Evolutionary conservation across 495 filamentous ascomycete genomes (phyloP), one percentile per base, ranked within the genome.

Genomic region (Neurospora sp.): DNA sequence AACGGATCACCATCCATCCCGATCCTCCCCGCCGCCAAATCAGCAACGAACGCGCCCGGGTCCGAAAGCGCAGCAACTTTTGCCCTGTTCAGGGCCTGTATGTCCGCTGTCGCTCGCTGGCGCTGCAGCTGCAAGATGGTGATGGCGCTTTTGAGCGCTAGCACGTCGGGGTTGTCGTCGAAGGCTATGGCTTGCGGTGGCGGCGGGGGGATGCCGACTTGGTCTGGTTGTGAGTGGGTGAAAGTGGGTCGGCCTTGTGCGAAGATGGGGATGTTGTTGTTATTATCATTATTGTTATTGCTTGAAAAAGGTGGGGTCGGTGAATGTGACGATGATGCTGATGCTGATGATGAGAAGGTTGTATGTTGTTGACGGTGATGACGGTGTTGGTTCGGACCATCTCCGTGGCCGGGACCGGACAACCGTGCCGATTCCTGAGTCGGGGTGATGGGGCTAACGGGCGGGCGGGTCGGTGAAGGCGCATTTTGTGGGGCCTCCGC

Each of bases 51-150:
- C 3, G 81, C 86, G 69, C 87, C 87, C 5, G 94, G 94, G 71
- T 95, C 86, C 23, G 83, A 85, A 0, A 91, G 82, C 4, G 93
- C 94, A 0, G 84, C 85, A 14, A 83, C 79, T 78, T 93, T 93
- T 72, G 91, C 85, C 70, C 83, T 79, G 74, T 90, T 85, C 18
- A 97, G 83, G 1, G 84, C 81, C 73, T 84, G 84, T 54, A 97
- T 89, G 80, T 97, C 93, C 23, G 85, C 84, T n/a, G 88, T 78
- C 18, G 90, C 90, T 79, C 92, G 92, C 75, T 90, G 87, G 69
- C 90, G 91, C 82, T 97, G 94, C 62, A 96, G 82, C 83, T 95
- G 92, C 40, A 97, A 84, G 66, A 96, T 90, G 4, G 90, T 89
- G 76, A 97, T 92, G 4, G 94, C 91, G 27, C 90, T 90, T 44